Evolutionary conservation across 768 basidiomycete genomes (phyloP).

Genomic region (Hygrophoropsis aurantiaca): DNA sequence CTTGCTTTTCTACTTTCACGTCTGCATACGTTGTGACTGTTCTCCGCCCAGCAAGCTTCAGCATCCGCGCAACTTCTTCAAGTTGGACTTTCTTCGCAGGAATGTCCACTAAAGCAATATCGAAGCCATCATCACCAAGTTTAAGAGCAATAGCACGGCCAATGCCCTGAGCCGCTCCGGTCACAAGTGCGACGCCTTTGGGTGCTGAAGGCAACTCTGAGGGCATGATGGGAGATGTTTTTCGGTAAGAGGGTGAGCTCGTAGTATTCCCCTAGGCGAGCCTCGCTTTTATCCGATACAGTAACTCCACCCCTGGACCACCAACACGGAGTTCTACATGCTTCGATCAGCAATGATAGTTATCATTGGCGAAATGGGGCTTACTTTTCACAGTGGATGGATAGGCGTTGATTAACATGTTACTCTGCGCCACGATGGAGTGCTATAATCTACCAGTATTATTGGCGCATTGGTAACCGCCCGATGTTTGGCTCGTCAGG

Average conservation of each 20-base stretch:
- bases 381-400: too few relatives aligned
- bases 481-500: too few relatives aligned
- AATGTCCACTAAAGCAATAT: conserved; percentile 29
- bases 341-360: too few relatives aligned
- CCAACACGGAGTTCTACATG: too few relatives aligned
- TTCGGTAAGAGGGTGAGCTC: background rate
- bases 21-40: conserved; percentile 16
- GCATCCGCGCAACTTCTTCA: conserved; percentile 13
- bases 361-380: too few relatives aligned
- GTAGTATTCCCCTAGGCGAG: too few relatives aligned
- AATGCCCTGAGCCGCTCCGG: conserved; percentile 29
- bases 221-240: background rate
- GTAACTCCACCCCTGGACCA: too few relatives aligned
- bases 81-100: conserved; percentile 11
- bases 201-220: conserved; percentile 1
- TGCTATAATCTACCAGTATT: too few relatives aligned
- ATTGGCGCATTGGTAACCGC: too few relatives aligned
- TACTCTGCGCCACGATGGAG: too few relatives aligned
- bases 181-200: conserved; percentile 32
- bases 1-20: conserved; percentile 21
- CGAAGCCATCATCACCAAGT: conserved; percentile 19
- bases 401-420: too few relatives aligned
- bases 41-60: conserved; percentile 18
- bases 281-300: too few relatives aligned
- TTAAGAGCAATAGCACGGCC: conserved; percentile 20